These are phyloP conservation scores for Diutina mesorugosa DNA, from an alignment of 1,139 yeast genomes.

Conservation along the genomic window DNA sequence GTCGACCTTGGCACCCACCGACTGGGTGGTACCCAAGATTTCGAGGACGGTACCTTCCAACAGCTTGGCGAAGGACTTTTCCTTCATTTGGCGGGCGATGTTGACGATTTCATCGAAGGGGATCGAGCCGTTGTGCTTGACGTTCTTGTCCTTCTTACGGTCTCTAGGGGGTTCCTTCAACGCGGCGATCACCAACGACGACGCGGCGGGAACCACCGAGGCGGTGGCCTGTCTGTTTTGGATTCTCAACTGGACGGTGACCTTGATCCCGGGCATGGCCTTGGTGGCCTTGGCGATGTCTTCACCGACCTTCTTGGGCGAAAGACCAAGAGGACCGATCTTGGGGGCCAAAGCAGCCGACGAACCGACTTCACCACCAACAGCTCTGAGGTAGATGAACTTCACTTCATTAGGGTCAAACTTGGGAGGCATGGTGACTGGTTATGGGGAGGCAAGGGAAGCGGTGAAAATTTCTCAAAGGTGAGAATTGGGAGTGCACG, in stretches of 20 bases:
- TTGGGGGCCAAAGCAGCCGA: constrained; percentile 99
- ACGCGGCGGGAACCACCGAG: constrained; percentile 99
- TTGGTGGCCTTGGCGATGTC: constrained; percentile 99
- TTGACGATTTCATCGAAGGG: constrained; percentile 94
- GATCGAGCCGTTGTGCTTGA: constrained; percentile 98
- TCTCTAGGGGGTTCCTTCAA: constrained; percentile 99
- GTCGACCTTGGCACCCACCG: constrained; percentile 98
- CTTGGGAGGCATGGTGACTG: constrained; percentile 74
- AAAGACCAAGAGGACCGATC: constrained; percentile 99
- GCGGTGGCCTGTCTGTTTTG: constrained; percentile 99
- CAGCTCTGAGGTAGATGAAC: constrained; percentile 98
- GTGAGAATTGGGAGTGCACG: background rate
- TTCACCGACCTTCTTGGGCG: constrained; percentile 99
- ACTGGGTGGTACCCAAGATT: constrained; percentile 99
- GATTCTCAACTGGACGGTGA: constrained; percentile 95
- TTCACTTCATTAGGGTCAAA: constrained; percentile 98
- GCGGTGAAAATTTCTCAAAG: background rate
- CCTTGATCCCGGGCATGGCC: constrained; percentile 98
- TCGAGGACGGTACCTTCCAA: constrained; percentile 96
- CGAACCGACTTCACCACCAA: constrained; percentile 99
- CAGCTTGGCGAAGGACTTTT: constrained; percentile 96
- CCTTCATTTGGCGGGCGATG: constrained; percentile 96
- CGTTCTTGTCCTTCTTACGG: constrained; percentile 99
- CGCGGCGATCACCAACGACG: constrained; percentile 97
- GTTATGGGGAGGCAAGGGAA: background rate